Conservation (phyloP, 2,329 filamentous ascomycete genomes). For the Colletotrichum eremochloae region DNA sequence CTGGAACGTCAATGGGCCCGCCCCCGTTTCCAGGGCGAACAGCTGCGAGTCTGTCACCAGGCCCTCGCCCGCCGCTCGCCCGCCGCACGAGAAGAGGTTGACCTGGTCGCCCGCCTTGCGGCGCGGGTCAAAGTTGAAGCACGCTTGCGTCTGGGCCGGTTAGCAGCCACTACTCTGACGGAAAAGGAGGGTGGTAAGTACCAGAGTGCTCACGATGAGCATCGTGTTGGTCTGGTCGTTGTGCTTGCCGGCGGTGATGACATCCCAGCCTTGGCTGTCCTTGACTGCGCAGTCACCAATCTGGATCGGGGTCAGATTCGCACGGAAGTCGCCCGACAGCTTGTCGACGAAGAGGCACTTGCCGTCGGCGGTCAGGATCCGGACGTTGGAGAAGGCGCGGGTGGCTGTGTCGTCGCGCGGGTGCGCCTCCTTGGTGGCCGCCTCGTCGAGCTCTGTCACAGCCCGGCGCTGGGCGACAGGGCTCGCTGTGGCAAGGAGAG, state of each 20-base stretch:
- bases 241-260: constrained; percentile 65
- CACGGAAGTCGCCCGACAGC: constrained; percentile 62
- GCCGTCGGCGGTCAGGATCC: constrained; percentile 60
- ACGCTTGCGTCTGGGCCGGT: constrained; percentile 63
- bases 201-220: constrained; percentile 67
- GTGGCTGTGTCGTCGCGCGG: constrained; percentile 59
- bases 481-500: constrained; percentile 46
- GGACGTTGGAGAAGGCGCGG: constrained; percentile 58
- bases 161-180: constrained; percentile 18
- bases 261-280: constrained; percentile 61
- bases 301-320: constrained; percentile 62
- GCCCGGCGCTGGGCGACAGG: constrained; percentile 50
- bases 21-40: constrained; percentile 60
- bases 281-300: constrained; percentile 58
- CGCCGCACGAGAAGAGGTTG: constrained; percentile 70
- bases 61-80: constrained; percentile 67
- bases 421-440: constrained; percentile 60
- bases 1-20: constrained; percentile 58
- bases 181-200: constrained; percentile 41
- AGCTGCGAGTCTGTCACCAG: constrained; percentile 65
- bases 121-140: constrained; percentile 69
- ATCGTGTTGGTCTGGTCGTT: constrained; percentile 61
- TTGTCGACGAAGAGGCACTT: constrained; percentile 61
- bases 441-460: constrained; percentile 58
- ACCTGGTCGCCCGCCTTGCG: constrained; percentile 65